Conservation (phyloP, 1,284 basidiomycete species). For the Mycosarcoma maydis region DNA sequence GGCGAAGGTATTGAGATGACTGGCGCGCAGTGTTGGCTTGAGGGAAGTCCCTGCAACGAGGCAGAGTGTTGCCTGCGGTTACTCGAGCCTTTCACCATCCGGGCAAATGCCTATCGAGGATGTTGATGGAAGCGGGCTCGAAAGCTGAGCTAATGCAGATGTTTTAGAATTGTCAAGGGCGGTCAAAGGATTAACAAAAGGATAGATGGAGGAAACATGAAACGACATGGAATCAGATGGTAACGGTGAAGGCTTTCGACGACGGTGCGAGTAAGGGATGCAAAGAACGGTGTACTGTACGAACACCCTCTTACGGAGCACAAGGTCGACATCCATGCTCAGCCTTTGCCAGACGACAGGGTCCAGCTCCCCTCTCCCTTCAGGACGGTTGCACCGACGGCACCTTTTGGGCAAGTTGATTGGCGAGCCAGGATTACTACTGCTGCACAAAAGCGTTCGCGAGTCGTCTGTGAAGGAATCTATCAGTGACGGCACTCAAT, state of each 20-base stretch:
- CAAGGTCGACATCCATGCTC: not conserved
- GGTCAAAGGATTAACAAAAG: not conserved
- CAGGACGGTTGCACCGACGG: constrained; percentile 7
- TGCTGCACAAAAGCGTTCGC: not conserved
- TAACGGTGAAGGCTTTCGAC: not conserved
- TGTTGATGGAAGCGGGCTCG: not conserved
- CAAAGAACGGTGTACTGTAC: too few species aligned
- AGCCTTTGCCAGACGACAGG: not conserved
- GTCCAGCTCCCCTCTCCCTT: not conserved
- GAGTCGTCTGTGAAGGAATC: not conserved
- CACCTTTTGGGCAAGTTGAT: not conserved
- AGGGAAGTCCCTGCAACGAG: constrained; percentile 9
- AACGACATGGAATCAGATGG: not conserved
- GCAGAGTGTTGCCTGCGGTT: constrained; percentile 11
- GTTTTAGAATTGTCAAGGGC: not conserved
- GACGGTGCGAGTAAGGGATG: too few species aligned
- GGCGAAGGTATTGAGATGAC: constrained; percentile 24
- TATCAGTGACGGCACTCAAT: constrained; percentile 2
- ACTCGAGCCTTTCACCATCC: constrained; percentile 1
- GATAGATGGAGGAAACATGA: not conserved
- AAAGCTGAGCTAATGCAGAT: too few species aligned
- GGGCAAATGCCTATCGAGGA: not conserved
- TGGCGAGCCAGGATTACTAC: too few species aligned
- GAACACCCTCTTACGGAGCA: too few species aligned
- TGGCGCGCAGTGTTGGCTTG: constrained; percentile 11